A percentile compares a stretch with the other conserved stretches of the same genome.
Conservation (phyloP, 306 rosid genomes). For the Gleditsia sinensis region DNA sequence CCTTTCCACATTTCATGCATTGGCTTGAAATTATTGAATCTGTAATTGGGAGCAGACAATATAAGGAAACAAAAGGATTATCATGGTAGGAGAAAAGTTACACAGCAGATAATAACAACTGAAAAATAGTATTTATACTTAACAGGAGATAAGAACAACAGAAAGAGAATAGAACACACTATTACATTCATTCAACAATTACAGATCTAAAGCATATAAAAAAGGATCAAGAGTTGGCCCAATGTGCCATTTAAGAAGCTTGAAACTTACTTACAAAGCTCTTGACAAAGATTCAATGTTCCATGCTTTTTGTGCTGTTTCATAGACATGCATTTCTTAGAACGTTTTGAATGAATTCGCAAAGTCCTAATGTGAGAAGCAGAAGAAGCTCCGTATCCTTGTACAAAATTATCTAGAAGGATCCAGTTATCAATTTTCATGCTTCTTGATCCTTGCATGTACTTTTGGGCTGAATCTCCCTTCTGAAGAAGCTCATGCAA, state of each 20-base stretch:
- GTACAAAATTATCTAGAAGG: slow-evolving; percentile 76
- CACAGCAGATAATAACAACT: background rate
- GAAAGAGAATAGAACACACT: slow-evolving; percentile 12
- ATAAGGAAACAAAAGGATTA: slow-evolving; percentile 19
- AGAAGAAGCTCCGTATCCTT: slow-evolving; percentile 40
- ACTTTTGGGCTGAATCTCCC: slow-evolving; percentile 70
- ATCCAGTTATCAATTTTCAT: slow-evolving; percentile 66
- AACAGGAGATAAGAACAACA: slow-evolving; percentile 14
- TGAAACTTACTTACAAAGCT: slow-evolving; percentile 60
- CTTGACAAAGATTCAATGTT: slow-evolving; percentile 60
- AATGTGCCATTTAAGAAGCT: slow-evolving; percentile 16
- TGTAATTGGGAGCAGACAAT: slow-evolving; percentile 41
- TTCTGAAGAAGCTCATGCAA: slow-evolving; percentile 64
- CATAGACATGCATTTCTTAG: slow-evolving; percentile 78
- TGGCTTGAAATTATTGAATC: slow-evolving; percentile 67
- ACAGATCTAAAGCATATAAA: background rate
- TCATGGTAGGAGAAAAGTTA: background rate
- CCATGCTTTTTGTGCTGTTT: slow-evolving; percentile 71
- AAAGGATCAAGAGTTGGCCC: slow-evolving; percentile 2
- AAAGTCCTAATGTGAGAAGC: slow-evolving; percentile 60
- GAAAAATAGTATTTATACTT: background rate
- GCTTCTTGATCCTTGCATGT: slow-evolving; percentile 73
- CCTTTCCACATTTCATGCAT: slow-evolving; percentile 93
- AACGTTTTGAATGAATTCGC: slow-evolving; percentile 69
- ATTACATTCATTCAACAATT: background rate